Evolutionary conservation across 139 green algal genomes (phyloP).

Genomic region (Coelastrella sp.): DNA sequence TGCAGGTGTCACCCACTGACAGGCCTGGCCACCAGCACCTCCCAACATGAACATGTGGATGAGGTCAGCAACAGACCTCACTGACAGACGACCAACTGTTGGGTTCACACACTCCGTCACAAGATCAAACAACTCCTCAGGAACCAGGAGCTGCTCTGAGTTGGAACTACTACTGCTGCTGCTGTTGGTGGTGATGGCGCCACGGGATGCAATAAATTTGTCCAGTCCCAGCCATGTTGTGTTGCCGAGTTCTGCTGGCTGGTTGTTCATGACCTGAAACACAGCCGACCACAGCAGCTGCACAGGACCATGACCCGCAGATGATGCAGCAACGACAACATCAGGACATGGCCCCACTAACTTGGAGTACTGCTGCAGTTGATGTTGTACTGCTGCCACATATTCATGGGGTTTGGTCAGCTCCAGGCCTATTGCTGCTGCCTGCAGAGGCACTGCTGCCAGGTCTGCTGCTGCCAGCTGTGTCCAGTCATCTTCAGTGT

Average conservation of each 20-base stretch:
- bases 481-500: not conserved
- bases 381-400: not conserved
- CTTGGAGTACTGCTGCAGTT: not conserved
- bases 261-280: conserved; percentile 8
- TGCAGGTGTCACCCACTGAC: not conserved
- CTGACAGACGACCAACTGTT: not conserved
- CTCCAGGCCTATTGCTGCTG: not conserved
- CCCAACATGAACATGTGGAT: not conserved
- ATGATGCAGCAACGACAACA: not conserved
- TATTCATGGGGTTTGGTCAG: not conserved
- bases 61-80: not conserved
- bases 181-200: not conserved
- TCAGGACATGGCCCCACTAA: not conserved
- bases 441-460: conserved; percentile 3
- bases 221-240: conserved; percentile 11
- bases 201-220: not conserved
- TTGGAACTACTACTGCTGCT: not conserved
- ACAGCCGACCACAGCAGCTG: conserved; percentile 7
- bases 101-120: not conserved
- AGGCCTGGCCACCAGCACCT: not conserved
- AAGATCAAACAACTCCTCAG: not conserved
- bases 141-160: not conserved
- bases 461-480: conserved; percentile 3
- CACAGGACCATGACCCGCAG: not conserved
- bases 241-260: not conserved